Evolutionary conservation across 768 basidiomycete species (phyloP).

Genomic region (Auriscalpium orientale): DNA sequence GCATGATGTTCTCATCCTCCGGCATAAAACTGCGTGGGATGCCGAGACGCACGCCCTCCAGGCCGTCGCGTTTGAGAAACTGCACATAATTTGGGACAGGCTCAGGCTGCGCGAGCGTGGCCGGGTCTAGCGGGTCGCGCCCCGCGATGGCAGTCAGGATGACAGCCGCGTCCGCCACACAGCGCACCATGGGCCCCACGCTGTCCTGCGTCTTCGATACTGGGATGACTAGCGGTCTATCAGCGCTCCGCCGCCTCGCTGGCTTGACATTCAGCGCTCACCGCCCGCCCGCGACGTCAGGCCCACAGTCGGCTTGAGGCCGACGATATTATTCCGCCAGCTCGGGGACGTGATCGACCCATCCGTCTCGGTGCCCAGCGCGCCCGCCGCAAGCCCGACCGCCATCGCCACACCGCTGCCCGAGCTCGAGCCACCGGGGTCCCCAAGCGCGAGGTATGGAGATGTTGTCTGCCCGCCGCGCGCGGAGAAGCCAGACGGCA

Average conservation of each 20-base stretch:
- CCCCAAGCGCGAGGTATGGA: conserved; percentile 35
- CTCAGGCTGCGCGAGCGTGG: conserved; percentile 36
- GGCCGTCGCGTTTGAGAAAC: conserved; percentile 40
- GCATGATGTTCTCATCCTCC: conserved; percentile 17
- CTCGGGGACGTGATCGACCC: conserved; percentile 42
- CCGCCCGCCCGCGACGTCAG: conserved; percentile 29
- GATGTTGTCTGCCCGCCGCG: conserved; percentile 37
- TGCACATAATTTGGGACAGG: conserved; percentile 47
- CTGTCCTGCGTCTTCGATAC: conserved; percentile 23
- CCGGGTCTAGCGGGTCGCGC: conserved; percentile 33
- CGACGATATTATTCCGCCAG: conserved; percentile 23
- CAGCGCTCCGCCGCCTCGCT: background rate
- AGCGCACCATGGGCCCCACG: conserved; percentile 30
- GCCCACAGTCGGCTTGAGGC: conserved; percentile 31
- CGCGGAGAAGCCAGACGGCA: conserved; percentile 37
- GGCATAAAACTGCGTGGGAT: conserved; percentile 32
- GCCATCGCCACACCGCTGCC: conserved; percentile 35
- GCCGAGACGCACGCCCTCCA: conserved; percentile 39
- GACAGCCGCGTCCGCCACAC: conserved; percentile 27
- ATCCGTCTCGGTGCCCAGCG: conserved; percentile 41
- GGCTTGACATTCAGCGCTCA: conserved; percentile 2
- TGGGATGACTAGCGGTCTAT: conserved; percentile 10
- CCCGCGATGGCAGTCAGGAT: conserved; percentile 33
- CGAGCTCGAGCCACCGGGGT: conserved; percentile 34
- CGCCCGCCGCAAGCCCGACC: conserved; percentile 35